phyloP scores from a whole-genome alignment of 116 monocot species.

The Thalassia testudinum region DNA sequence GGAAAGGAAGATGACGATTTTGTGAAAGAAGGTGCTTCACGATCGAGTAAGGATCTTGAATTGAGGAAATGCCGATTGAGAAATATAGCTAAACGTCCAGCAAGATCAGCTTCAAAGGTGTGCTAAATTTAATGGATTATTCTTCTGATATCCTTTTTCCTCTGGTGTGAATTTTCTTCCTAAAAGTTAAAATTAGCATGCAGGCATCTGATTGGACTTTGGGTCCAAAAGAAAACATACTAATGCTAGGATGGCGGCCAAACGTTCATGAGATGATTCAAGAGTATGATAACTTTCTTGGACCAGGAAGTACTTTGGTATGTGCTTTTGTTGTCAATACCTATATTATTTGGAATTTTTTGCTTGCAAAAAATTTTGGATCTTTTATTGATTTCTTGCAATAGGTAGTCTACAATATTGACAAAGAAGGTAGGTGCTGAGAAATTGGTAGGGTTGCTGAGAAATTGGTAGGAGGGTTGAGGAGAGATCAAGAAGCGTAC shows the following conservation, averaged over 20 bases:
- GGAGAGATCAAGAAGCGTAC: no score
- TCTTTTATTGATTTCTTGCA: no score
- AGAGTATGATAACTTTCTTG: constrained; percentile 94
- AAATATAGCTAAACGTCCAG: constrained; percentile 64
- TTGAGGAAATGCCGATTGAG: constrained; percentile 33
- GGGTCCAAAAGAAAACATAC: constrained; percentile 81
- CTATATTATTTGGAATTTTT: no score
- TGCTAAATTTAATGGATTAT: neutral
- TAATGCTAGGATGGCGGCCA: constrained; percentile 90
- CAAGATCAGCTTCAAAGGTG: constrained; percentile 80
- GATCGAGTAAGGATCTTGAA: constrained; percentile 9
- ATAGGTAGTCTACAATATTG: no score
- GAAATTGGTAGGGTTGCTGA: no score
- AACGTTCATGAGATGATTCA: constrained; percentile 80
- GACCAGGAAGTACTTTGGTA: constrained; percentile 92
- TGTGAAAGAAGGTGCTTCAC: constrained; percentile 1
- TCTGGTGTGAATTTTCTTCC: neutral
- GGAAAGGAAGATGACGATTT: neutral
- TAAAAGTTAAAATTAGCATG: constrained; percentile 3
- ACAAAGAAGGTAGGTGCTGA: no score
- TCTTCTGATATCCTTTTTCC: no score
- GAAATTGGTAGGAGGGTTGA: no score
- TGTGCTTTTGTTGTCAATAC: neutral
- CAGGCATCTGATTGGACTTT: constrained; percentile 67
- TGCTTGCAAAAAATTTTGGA: no score